Conservation (phyloP, 1,139 yeast genomes). For the Pichia sp. region DNA sequence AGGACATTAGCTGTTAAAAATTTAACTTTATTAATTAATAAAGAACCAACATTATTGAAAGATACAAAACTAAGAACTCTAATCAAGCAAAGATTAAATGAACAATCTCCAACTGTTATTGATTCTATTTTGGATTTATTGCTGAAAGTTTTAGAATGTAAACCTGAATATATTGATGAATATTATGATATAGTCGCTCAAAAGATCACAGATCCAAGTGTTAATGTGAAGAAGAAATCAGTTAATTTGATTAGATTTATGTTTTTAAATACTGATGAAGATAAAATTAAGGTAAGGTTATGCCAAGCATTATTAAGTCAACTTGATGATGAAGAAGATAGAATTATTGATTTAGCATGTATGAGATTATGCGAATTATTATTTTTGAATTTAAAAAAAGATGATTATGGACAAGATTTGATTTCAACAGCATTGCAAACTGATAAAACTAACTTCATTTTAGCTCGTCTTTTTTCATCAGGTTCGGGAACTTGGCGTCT, state of each 20-base stretch:
- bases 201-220: constrained; percentile 52
- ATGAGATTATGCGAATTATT: constrained; percentile 39
- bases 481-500: constrained; percentile 34
- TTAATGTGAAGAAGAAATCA: constrained; percentile 59
- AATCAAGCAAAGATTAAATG: constrained; percentile 46
- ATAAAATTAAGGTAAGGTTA: constrained; percentile 37
- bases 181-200: constrained; percentile 47
- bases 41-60: constrained; percentile 45
- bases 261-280: constrained; percentile 33
- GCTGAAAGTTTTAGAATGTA: constrained; percentile 41
- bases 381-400: constrained; percentile 29
- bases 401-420: neutral
- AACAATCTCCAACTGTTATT: constrained; percentile 63
- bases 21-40: constrained; percentile 44
- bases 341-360: constrained; percentile 42
- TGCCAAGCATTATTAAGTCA: constrained; percentile 47
- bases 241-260: constrained; percentile 46
- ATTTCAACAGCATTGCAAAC: constrained; percentile 8
- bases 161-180: constrained; percentile 40
- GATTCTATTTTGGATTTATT: constrained; percentile 71
- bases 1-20: constrained; percentile 62
- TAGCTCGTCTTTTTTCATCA: constrained; percentile 34
- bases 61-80: constrained; percentile 47
- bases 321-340: constrained; percentile 66
- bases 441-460: constrained; percentile 27